These are phyloP conservation scores for Aspergillus sp. DNA, from an alignment of 2,329 filamentous ascomycete species.

Conservation along the genomic window DNA sequence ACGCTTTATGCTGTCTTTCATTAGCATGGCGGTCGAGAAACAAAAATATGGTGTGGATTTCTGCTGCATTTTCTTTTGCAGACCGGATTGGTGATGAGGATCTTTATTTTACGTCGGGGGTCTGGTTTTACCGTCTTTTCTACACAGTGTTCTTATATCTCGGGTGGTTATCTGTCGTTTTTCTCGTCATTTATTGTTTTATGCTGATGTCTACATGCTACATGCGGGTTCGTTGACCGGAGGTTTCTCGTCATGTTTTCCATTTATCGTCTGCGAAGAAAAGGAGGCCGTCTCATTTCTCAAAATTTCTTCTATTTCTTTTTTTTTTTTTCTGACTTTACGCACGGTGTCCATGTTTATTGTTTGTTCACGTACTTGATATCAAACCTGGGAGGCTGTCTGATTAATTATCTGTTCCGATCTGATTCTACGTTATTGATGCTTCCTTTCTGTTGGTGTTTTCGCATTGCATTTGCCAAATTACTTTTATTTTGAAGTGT, in stretches of 20 bases:
- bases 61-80: constrained; percentile 14
- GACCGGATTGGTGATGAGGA: constrained; percentile 4
- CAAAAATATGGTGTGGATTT: constrained; percentile 12
- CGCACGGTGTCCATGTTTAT: constrained; percentile 3
- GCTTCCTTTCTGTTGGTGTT: background rate
- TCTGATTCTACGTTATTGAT: constrained; percentile 3
- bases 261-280: constrained; percentile 1
- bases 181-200: background rate
- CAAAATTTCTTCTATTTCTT: too few relatives aligned
- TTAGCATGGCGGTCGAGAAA: constrained; percentile 9
- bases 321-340: constrained; percentile 5
- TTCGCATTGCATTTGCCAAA: too few relatives aligned
- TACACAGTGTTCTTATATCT: constrained; percentile 10
- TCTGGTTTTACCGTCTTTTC: constrained; percentile 6
- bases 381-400: constrained; percentile 33
- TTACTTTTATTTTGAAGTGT: too few relatives aligned
- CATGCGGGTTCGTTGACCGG: background rate
- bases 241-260: constrained; percentile 1
- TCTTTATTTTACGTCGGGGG: constrained; percentile 2
- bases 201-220: background rate
- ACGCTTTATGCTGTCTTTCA: constrained; percentile 1
- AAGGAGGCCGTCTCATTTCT: constrained; percentile 9
- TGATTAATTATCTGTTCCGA: constrained; percentile 25
- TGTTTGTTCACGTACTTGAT: constrained; percentile 6
- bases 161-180: constrained; percentile 23